Conservation (phyloP, 1,284 basidiomycete species). For the Hypsizygus ulmarius region DNA sequence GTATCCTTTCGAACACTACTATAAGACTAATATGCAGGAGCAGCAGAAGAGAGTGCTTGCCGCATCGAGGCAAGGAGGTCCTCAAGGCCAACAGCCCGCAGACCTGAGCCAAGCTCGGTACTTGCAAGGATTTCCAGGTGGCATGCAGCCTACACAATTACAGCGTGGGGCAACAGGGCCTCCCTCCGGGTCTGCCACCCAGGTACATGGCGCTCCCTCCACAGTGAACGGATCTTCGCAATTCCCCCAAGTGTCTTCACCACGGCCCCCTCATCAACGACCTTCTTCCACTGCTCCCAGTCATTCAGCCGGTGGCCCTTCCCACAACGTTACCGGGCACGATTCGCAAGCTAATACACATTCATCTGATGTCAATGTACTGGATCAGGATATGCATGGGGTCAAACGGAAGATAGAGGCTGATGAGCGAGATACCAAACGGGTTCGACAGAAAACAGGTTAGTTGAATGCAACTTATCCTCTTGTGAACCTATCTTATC, state of each 20-base stretch:
- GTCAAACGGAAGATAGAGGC: conserved; percentile 68
- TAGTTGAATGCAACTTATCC: conserved; percentile 19
- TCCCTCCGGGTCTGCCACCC: conserved; percentile 14
- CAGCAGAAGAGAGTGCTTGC: conserved; percentile 53
- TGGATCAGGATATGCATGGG: conserved; percentile 51
- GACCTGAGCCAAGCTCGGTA: conserved; percentile 17
- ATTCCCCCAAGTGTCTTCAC: conserved; percentile 32
- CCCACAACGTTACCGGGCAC: conserved; percentile 16
- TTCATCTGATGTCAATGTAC: conserved; percentile 32
- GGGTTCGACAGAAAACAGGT: conserved; percentile 70
- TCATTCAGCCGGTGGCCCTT: conserved; percentile 12
- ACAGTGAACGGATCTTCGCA: conserved; percentile 28
- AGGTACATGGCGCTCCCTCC: conserved; percentile 18
- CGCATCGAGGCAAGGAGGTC: conserved; percentile 25
- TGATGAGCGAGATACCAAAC: conserved; percentile 65
- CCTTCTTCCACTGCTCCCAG: conserved; percentile 27
- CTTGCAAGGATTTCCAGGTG: conserved; percentile 25
- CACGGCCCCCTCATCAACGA: conserved; percentile 39
- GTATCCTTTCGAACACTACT: conserved; percentile 66
- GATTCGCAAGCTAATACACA: conserved; percentile 18
- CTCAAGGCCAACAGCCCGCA: conserved; percentile 15
- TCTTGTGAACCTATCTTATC: conserved; percentile 7
- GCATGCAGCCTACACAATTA: conserved; percentile 24
- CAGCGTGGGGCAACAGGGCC: conserved; percentile 22
- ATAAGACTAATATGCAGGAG: conserved; percentile 56